Evolutionary conservation across 202 grass and related monocot species (phyloP), one percentile per base, ranked within the genome.

Genomic region (Carex arenaria): DNA sequence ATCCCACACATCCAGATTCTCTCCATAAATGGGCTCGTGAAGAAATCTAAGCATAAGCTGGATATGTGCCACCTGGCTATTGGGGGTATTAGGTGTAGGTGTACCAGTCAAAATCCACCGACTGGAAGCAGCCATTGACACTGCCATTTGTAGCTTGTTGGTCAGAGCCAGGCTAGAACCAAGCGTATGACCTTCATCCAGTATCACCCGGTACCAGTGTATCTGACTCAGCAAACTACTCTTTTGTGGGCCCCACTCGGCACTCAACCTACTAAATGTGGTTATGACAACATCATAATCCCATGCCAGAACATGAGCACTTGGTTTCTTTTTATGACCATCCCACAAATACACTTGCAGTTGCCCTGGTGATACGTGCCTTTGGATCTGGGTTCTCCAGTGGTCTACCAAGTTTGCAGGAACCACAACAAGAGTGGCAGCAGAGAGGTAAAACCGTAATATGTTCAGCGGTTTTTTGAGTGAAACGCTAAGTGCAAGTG

Each of bases 91-190:
- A 82, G 95, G 93, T 67, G 89, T 98, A 67, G 95, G 95, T 13
- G 95, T 98, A 81, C 95, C 95, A 79, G 95, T 98, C 85, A 98
- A 88, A 89, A 98, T 98, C 95, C 95, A 98, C 56, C 95, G 86
- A 85, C 84, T 92, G 75, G 95, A 95, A 83, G 95, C 95, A 89
- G 89, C 85, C 87, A 98, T 86, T 80, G 95, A 94, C 47, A 95
- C 85, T 52, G 93, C 92, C 95, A 98, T 95, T 85, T 92, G 95
- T 51, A 93, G 86, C 89, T 98, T 98, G 85, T 98, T 98, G 67
- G 95, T 95, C 53, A 98, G 81, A 57, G 87, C 84, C 23, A 98
- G 89, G 83, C 95, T 95, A 22, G 93, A 93, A 82, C 95, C 95
- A 83, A 98, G 87, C 11, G 95, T 98, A 87, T 98, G 95, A 23